These are phyloP conservation scores for Candida jianshihensis DNA, from an alignment of 805 yeast species.

Conservation along the genomic window DNA sequence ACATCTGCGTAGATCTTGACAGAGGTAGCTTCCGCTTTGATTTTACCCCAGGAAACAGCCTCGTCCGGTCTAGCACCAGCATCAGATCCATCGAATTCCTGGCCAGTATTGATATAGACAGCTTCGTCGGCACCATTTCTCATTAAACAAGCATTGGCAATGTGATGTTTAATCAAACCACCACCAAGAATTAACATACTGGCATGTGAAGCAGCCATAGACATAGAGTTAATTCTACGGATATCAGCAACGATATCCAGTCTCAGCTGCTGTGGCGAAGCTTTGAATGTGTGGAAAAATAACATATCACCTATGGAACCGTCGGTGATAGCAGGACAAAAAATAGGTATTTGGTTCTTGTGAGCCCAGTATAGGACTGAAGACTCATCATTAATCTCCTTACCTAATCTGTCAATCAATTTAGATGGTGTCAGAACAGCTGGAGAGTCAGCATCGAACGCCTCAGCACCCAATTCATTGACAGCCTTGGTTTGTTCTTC, in stretches of 20 bases:
- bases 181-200: slow-evolving; percentile 98
- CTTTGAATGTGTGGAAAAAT: slow-evolving; percentile 94
- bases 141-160: slow-evolving; percentile 97
- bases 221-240: slow-evolving; percentile 81
- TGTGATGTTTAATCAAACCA: slow-evolving; percentile 93
- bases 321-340: slow-evolving; percentile 96
- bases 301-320: slow-evolving; percentile 99
- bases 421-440: slow-evolving; percentile 90
- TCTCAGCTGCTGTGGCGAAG: slow-evolving; percentile 84
- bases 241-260: slow-evolving; percentile 93
- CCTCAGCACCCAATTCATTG: slow-evolving; percentile 41
- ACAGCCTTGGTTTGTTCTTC: slow-evolving; percentile 80
- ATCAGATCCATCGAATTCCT: slow-evolving; percentile 97
- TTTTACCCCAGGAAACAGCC: slow-evolving; percentile 98
- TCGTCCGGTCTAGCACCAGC: slow-evolving; percentile 99
- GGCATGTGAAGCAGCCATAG: slow-evolving; percentile 91
- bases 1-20: slow-evolving; percentile 96
- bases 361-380: slow-evolving; percentile 98
- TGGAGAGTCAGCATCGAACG: slow-evolving; percentile 53
- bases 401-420: slow-evolving; percentile 87
- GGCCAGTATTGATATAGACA: slow-evolving; percentile 95
- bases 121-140: slow-evolving; percentile 99
- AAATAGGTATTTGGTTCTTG: slow-evolving; percentile 91
- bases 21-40: slow-evolving; percentile 85
- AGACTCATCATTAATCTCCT: slow-evolving; percentile 89